Evolutionary conservation across 2,329 filamentous ascomycete species (phyloP).

Genomic region (Calonectria pteridis): DNA sequence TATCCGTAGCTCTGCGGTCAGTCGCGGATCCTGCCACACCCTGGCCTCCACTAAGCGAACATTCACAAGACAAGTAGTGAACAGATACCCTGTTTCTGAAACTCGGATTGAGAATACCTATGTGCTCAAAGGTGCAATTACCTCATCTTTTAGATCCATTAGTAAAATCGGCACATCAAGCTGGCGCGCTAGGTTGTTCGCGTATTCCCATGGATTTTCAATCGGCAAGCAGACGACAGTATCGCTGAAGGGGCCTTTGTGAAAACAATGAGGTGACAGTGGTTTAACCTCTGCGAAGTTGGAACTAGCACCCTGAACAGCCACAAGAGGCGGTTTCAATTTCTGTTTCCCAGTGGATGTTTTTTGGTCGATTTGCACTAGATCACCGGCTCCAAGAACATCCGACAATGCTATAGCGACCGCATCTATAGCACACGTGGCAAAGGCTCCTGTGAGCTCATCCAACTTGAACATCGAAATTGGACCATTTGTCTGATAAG

Average conservation of each 20-base stretch:
- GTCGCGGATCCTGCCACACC: neutral
- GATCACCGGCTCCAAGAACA: neutral
- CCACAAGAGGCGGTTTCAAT: neutral
- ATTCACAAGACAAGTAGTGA: neutral
- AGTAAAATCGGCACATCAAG: no score
- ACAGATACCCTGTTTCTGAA: neutral
- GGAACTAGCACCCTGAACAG: neutral
- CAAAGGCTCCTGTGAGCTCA: neutral
- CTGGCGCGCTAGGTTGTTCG: no score
- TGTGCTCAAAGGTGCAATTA: neutral
- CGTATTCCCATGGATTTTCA: no score
- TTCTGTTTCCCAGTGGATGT: neutral
- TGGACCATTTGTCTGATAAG: neutral
- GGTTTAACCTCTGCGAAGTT: no score
- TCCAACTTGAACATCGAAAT: neutral
- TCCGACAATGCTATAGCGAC: neutral
- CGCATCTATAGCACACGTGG: neutral
- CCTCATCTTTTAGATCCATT: neutral
- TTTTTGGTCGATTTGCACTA: neutral
- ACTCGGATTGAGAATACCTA: neutral
- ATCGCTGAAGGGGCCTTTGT: no score
- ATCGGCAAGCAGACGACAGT: neutral
- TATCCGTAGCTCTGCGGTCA: neutral
- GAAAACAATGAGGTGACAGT: no score
- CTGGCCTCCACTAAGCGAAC: neutral